Base-by-base conservation (phyloP, 73 alveolate species). In the Diophrys sp. region DNA sequence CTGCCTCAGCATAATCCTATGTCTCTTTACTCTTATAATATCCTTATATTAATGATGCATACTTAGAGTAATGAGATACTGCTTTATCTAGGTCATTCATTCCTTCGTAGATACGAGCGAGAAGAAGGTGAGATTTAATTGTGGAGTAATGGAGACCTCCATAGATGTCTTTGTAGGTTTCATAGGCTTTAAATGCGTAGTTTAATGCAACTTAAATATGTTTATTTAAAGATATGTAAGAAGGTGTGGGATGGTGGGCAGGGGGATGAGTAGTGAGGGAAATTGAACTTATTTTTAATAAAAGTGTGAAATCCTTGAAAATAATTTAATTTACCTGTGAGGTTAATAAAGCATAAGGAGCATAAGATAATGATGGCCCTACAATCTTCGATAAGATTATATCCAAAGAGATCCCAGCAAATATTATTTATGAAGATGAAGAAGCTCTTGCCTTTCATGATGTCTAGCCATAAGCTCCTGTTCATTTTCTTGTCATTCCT, bases 301-400 rank as follows among this genome's bases (percentile, higher is more conserved):
- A n/a, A n/a, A n/a, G n/a, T n/a, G n/a, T n/a, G n/a, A n/a, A n/a
- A n/a, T n/a, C n/a, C n/a, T n/a, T n/a, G n/a, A n/a, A n/a, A n/a
- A n/a, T n/a, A n/a, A n/a, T n/a, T n/a, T n/a, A n/a, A n/a, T n/a
- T n/a, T n/a, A n/a, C n/a, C n/a, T n/a, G n/a, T n/a, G n/a, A n/a
- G n/a, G n/a, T n/a, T n/a, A n/a, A n/a, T n/a, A n/a, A n/a, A n/a
- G n/a, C n/a, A n/a, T n/a, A n/a, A n/a, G n/a, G n/a, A n/a, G n/a
- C n/a, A n/a, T n/a, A n/a, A n/a, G n/a, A n/a, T n/a, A n/a, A n/a
- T n/a, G n/a, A n/a, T n/a, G n/a, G n/a, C n/a, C n/a, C 87, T 70
- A 96, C 99, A 18, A 87, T 96, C 70, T 96, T 96, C 78, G 99
- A 95, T 88, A 96, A 96, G 82, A 96, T 95, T 67, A 88, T 93